Conservation (phyloP, 2,329 filamentous ascomycete species). For the Botrytis cinerea region DNA sequence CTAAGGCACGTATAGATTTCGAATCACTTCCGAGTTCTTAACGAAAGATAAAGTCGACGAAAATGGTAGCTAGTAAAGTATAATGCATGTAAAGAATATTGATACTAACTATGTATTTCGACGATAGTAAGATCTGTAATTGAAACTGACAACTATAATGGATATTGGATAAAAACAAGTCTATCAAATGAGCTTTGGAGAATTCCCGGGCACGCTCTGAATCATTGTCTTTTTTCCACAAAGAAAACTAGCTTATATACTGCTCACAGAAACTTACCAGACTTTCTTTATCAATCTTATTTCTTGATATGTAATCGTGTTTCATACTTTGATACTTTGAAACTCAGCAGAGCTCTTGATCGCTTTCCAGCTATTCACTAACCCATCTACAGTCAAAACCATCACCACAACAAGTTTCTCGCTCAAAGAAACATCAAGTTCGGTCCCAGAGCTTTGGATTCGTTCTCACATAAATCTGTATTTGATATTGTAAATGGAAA, state of each 20-base stretch:
- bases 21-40: not conserved
- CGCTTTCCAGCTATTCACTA: not conserved
- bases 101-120: not conserved
- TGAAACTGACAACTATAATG: too few relatives aligned
- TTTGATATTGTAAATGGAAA: not conserved
- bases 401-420: too few relatives aligned
- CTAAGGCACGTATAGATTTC: not conserved
- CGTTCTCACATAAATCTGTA: not conserved
- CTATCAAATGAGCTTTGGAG: not conserved
- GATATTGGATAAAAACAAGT: not conserved
- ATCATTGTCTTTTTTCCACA: not conserved
- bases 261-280: not conserved
- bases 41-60: not conserved
- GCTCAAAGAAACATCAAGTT: too few relatives aligned
- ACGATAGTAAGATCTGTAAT: not conserved
- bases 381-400: too few relatives aligned
- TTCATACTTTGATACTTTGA: not conserved
- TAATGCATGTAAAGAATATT: not conserved
- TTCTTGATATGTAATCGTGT: not conserved
- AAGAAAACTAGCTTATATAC: not conserved
- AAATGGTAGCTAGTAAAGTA: not conserved
- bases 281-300: not conserved
- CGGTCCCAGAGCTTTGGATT: fast-evolving
- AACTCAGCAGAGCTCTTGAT: not conserved
- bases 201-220: too few relatives aligned